Conservation (phyloP, 2,329 filamentous ascomycete genomes). For the Malbranchea zuffiana region DNA sequence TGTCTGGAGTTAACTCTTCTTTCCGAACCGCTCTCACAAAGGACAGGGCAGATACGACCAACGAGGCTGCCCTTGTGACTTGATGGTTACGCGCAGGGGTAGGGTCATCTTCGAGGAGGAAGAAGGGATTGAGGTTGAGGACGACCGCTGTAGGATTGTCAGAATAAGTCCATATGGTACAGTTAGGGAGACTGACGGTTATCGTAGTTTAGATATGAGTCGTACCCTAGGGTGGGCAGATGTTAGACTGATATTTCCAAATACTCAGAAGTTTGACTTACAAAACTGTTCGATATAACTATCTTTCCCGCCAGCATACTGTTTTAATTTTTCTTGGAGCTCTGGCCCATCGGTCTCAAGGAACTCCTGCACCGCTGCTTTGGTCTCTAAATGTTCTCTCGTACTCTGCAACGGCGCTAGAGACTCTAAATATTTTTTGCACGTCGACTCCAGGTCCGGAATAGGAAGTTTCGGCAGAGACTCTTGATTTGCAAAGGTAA, state of each 20-base stretch:
- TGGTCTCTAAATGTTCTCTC: slow-evolving; percentile 74
- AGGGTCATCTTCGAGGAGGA: slow-evolving; percentile 91
- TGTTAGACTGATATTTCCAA: not conserved
- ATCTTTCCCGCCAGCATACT: slow-evolving; percentile 78
- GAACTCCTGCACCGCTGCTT: slow-evolving; percentile 71
- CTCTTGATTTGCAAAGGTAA: slow-evolving; percentile 85
- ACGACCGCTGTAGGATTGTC: slow-evolving; percentile 54
- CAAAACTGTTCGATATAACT: slow-evolving; percentile 99
- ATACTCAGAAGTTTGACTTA: too few relatives aligned
- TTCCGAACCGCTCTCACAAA: slow-evolving; percentile 88
- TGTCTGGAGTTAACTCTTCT: slow-evolving; percentile 87
- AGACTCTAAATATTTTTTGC: slow-evolving; percentile 66
- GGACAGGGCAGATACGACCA: slow-evolving; percentile 78
- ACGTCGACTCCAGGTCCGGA: slow-evolving; percentile 69
- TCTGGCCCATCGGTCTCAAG: slow-evolving; percentile 68
- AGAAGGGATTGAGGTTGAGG: slow-evolving; percentile 94
- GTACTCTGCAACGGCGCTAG: slow-evolving; percentile 69
- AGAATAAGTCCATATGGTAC: not conserved
- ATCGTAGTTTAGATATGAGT: slow-evolving; percentile 95
- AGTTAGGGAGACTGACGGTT: slow-evolving; percentile 47
- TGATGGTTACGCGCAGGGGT: slow-evolving; percentile 95
- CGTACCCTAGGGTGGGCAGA: slow-evolving; percentile 59
- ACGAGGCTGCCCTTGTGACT: slow-evolving; percentile 82
- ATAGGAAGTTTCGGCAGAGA: slow-evolving; percentile 86
- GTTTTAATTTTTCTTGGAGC: slow-evolving; percentile 78